phyloP scores from a whole-genome alignment of 768 basidiomycete genomes.

The Hebeloma cylindrosporum region DNA sequence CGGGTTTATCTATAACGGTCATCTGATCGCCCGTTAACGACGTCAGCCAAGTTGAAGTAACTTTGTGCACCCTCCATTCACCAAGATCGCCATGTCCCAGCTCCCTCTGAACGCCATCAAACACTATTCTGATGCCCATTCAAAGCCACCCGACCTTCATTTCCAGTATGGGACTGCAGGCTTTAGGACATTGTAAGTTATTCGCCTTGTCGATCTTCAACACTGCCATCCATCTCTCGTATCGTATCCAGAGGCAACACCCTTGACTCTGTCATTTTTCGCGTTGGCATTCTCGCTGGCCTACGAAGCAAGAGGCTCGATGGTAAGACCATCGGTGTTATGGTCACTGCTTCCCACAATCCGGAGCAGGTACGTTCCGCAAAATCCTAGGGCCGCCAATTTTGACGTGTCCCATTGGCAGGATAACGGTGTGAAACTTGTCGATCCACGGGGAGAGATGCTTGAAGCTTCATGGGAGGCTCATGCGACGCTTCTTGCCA shows the following conservation, averaged over 20 bases:
- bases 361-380: conserved; percentile 79
- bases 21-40: conserved; percentile 18
- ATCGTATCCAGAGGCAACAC: conserved; percentile 50
- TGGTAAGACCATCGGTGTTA: conserved; percentile 91
- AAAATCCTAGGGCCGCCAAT: conserved; percentile 4
- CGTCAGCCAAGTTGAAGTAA: conserved; percentile 8
- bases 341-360: conserved; percentile 99
- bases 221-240: neutral
- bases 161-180: conserved; percentile 95
- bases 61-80: conserved; percentile 1
- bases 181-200: conserved; percentile 83
- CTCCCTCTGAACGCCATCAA: conserved; percentile 47
- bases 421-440: conserved; percentile 99
- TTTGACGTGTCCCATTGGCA: conserved; percentile 31
- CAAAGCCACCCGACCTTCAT: conserved; percentile 64
- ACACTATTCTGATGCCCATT: conserved; percentile 57
- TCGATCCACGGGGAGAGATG: conserved; percentile 98
- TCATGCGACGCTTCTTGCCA: conserved; percentile 85
- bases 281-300: conserved; percentile 87
- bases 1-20: conserved; percentile 22
- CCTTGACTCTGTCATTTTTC: conserved; percentile 91
- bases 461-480: conserved; percentile 90
- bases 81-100: conserved; percentile 17
- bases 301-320: conserved; percentile 90
- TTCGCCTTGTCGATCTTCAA: neutral